Base-by-base conservation (phyloP, 768 basidiomycete species). In the Candolleomyces eurysporus region DNA sequence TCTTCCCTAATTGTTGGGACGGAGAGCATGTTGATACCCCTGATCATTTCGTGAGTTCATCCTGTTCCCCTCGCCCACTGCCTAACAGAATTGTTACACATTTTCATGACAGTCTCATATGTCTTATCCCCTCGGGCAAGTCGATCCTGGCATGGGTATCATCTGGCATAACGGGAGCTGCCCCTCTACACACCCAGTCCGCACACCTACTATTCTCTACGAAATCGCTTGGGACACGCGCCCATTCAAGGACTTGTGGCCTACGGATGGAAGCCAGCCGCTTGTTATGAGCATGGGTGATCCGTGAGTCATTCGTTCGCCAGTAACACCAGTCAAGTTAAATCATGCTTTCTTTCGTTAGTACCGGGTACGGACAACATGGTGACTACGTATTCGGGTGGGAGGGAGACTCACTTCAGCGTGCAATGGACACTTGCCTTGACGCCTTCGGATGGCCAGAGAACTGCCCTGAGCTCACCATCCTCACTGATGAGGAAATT, bases 321-420 rank as follows among this genome's bases (percentile, higher is more conserved):
- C 26, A 8, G 45, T 8, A 9, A 40, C 21, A 21, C 5, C 51
- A 16, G 11, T 17, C 16, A 3, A 26, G 5, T 30, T 48, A 26
- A 42, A 59, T 17, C 48, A 39, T 39, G n/a, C 42, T 6, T 6
- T 30, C 7, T 51, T 51, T 16, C 4, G 8, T 21, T 21, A 59
- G 58, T 7, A 59, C 58, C 17, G 58, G 58, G 7, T 59, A 54
- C 36, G 59, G 59, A n/a, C 59, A 60, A 11, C 59, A 60, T 26
- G 59, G 51, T 8, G 59, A 60, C 51, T 60, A 60, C 36, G 50
- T 60, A 22, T 61, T 61, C 48, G 60, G 60, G 2, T 61, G 60
- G 60, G 60, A 61, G 45, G 60, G 60, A 5, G 53, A 55, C 31
- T 46, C 60, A 17, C 60, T 61, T 19, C 60, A 61, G 43, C 42